These are phyloP conservation scores for Zancudomyces culisetae DNA, from an alignment of 371 early-diverging fungal species.

Conservation along the genomic window DNA sequence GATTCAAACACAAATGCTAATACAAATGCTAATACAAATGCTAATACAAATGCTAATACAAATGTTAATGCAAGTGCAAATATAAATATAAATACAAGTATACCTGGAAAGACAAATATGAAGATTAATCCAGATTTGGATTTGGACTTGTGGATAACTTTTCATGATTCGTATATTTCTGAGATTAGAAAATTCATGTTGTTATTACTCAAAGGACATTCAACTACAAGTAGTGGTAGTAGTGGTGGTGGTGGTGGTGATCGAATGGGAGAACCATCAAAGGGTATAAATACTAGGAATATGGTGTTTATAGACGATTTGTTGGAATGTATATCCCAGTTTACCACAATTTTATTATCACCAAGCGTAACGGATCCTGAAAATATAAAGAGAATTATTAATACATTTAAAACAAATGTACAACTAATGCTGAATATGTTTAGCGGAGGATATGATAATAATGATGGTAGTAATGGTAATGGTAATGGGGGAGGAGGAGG, in stretches of 20 bases:
- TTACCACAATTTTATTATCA: too few species aligned
- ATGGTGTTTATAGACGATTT: too few species aligned
- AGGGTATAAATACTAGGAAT: too few species aligned
- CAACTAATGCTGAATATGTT: neutral
- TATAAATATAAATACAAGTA: neutral
- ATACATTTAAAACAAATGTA: constrained; percentile 1
- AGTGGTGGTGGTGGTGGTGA: too few species aligned
- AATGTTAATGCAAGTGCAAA: neutral
- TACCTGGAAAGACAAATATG: neutral
- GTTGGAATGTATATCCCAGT: too few species aligned
- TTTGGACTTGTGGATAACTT: constrained; percentile 47
- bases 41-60: constrained; percentile 3
- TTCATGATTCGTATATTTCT: constrained; percentile 40
- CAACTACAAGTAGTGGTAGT: too few species aligned
- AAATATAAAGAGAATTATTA: too few species aligned
- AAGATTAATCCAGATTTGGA: constrained; percentile 23
- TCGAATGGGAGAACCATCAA: too few species aligned
- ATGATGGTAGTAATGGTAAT: neutral
- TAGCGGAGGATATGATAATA: neutral
- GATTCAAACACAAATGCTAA: neutral
- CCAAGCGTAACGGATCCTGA: too few species aligned
- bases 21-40: neutral
- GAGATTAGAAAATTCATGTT: constrained; percentile 44
- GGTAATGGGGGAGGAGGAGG: too few species aligned
- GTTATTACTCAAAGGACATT: too few species aligned